A percentile compares a stretch with the other conserved stretches of the same genome.
Evolutionary conservation across 139 green algal species (phyloP).

Genomic region (Haematococcus sp.): DNA sequence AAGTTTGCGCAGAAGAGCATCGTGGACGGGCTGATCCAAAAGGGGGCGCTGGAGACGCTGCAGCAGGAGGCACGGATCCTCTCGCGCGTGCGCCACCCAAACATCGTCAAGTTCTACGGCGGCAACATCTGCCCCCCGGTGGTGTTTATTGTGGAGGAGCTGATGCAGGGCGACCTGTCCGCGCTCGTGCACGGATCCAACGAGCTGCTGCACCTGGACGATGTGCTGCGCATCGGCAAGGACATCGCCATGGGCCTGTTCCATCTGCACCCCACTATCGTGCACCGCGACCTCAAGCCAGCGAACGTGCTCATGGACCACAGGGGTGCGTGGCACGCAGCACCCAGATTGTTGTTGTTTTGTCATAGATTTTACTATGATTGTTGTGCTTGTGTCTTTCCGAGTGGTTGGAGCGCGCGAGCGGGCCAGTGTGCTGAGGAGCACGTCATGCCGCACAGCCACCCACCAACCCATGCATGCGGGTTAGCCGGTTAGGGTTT

Average conservation of each 20-base stretch:
- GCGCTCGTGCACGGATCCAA: slow-evolving; percentile 3
- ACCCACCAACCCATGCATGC: too few relatives aligned
- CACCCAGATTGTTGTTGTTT: too few relatives aligned
- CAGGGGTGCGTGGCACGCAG: not conserved
- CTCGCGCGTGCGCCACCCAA: slow-evolving; percentile 47
- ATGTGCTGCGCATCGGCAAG: slow-evolving; percentile 32
- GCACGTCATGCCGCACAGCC: too few relatives aligned
- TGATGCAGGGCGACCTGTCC: slow-evolving; percentile 21
- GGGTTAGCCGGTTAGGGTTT: too few relatives aligned
- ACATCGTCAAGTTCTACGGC: slow-evolving; percentile 56
- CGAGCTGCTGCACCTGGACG: slow-evolving; percentile 7
- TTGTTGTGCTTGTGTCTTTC: too few relatives aligned
- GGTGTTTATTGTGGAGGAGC: slow-evolving; percentile 51
- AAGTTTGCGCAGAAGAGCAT: slow-evolving; percentile 12
- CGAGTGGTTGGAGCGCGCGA: too few relatives aligned
- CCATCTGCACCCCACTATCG: slow-evolving; percentile 70
- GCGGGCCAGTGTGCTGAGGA: too few relatives aligned
- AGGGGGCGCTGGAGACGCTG: slow-evolving; percentile 16
- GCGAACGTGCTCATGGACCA: slow-evolving; percentile 61
- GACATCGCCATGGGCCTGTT: slow-evolving; percentile 68
- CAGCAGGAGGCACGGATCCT: slow-evolving; percentile 48
- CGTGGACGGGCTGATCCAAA: not conserved
- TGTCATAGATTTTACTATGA: too few relatives aligned
- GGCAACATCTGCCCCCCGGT: slow-evolving; percentile 29
- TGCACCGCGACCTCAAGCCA: slow-evolving; percentile 44